These are phyloP conservation scores for Carpinus fangiana DNA, from an alignment of 306 rosid genomes.

Conservation along the genomic window DNA sequence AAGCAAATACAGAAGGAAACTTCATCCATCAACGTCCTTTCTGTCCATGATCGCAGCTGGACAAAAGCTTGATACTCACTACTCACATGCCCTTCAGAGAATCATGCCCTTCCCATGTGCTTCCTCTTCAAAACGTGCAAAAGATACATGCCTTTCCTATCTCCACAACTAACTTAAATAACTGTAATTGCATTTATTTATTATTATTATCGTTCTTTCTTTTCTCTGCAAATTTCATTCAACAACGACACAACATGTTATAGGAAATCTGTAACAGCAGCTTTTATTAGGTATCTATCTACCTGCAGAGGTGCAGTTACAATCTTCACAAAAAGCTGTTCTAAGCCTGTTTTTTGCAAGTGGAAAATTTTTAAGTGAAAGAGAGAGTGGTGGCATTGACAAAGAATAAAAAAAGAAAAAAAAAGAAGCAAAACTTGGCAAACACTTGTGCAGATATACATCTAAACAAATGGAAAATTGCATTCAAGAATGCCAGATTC, in stretches of 20 bases:
- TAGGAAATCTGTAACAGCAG: conserved; percentile 29
- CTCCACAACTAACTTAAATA: conserved; percentile 33
- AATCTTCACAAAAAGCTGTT: conserved; percentile 36
- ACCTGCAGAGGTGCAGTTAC: conserved; percentile 28
- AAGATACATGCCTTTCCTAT: conserved; percentile 2
- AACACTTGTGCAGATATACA: conserved; percentile 53
- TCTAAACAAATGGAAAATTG: conserved; percentile 31
- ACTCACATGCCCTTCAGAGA: conserved; percentile 47
- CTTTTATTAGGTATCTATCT: conserved; percentile 33
- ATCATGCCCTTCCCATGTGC: conserved; percentile 51
- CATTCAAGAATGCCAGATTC: conserved; percentile 81
- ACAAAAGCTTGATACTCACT: conserved; percentile 31
- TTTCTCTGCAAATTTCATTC: conserved; percentile 21
- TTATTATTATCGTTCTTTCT: background rate
- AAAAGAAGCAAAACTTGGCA: conserved; percentile 38
- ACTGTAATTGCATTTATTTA: conserved; percentile 36
- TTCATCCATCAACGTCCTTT: conserved; percentile 59
- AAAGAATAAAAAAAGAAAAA: conserved; percentile 17
- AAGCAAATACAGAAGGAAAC: conserved; percentile 39
- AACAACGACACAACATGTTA: conserved; percentile 29
- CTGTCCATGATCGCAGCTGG: conserved; percentile 23
- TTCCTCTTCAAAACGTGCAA: conserved; percentile 16
- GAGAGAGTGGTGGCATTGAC: conserved; percentile 23
- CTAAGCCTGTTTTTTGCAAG: conserved; percentile 22
- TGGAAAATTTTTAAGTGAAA: background rate